Evolutionary conservation across 768 basidiomycete genomes (phyloP).

Genomic region (Tulasnella sp.): DNA sequence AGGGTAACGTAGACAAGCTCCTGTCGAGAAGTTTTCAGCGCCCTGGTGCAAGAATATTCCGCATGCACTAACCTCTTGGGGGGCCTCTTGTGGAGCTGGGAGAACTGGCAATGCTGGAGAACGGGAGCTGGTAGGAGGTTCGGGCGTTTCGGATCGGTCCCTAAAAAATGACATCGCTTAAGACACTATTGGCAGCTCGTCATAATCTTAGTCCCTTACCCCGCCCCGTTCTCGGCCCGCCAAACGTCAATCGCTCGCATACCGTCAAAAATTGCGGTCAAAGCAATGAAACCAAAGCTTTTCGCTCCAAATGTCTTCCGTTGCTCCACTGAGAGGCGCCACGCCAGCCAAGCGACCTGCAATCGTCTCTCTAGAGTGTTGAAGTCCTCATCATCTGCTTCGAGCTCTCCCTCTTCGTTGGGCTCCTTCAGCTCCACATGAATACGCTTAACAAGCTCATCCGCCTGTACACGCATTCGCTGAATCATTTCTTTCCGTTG

Average conservation of each 20-base stretch:
- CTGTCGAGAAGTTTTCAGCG: background rate
- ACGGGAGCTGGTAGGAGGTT: background rate
- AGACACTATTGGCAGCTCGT: slow-evolving; percentile 37
- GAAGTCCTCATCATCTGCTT: slow-evolving; percentile 37
- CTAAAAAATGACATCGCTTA: background rate
- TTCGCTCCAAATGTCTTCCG: slow-evolving; percentile 50
- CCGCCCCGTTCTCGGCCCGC: background rate
- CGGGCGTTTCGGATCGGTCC: background rate
- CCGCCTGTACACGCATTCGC: slow-evolving; percentile 53
- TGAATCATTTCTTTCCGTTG: slow-evolving; percentile 53
- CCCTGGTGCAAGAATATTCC: background rate
- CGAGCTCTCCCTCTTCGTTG: background rate
- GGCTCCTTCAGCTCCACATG: slow-evolving; percentile 43
- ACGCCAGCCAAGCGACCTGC: slow-evolving; percentile 50
- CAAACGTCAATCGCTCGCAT: slow-evolving; percentile 31
- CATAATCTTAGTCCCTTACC: background rate
- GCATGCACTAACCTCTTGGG: background rate
- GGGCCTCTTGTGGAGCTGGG: background rate
- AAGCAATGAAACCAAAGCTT: slow-evolving; percentile 59
- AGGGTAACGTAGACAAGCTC: slow-evolving; percentile 38
- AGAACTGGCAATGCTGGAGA: background rate
- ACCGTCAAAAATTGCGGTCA: slow-evolving; percentile 55
- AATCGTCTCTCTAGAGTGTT: slow-evolving; percentile 42
- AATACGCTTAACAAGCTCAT: slow-evolving; percentile 48
- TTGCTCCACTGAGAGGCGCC: slow-evolving; percentile 42